A percentile compares a stretch with the other conserved stretches of the same genome.
Evolutionary conservation across 306 rosid species (phyloP).

Genomic region (Prunus persica): DNA sequence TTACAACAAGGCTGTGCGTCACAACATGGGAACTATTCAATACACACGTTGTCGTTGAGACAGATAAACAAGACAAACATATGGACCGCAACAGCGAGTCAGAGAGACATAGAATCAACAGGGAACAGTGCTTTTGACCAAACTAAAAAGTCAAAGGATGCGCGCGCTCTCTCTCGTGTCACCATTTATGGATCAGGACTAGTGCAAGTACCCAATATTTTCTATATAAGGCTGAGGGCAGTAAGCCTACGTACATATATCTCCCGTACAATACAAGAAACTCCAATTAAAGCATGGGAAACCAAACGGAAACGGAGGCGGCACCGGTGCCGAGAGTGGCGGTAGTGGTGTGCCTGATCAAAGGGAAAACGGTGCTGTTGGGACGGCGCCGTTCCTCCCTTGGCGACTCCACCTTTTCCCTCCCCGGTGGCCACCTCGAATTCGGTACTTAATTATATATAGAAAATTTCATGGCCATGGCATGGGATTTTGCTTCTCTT

Average conservation of each 20-base stretch:
- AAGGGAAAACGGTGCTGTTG: constrained; percentile 15
- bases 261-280: background rate
- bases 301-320: background rate
- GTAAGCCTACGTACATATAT: background rate
- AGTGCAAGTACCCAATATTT: background rate
- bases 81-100: background rate
- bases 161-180: background rate
- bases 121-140: background rate
- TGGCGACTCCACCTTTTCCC: constrained; percentile 41
- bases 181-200: too few species aligned
- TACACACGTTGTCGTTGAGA: background rate
- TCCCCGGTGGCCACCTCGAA: constrained; percentile 47
- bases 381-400: constrained; percentile 30
- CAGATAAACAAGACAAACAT: background rate
- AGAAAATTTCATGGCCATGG: too few species aligned
- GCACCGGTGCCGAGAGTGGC: constrained; percentile 20
- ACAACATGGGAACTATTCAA: background rate
- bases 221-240: background rate
- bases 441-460: constrained; percentile 16
- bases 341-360: constrained; percentile 26
- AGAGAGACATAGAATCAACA: background rate
- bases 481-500: background rate
- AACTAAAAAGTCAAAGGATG: background rate
- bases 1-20: too few species aligned
- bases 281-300: background rate